phyloP scores from a whole-genome alignment of 75 land plant species.

The Selaginella moellendorffii region DNA sequence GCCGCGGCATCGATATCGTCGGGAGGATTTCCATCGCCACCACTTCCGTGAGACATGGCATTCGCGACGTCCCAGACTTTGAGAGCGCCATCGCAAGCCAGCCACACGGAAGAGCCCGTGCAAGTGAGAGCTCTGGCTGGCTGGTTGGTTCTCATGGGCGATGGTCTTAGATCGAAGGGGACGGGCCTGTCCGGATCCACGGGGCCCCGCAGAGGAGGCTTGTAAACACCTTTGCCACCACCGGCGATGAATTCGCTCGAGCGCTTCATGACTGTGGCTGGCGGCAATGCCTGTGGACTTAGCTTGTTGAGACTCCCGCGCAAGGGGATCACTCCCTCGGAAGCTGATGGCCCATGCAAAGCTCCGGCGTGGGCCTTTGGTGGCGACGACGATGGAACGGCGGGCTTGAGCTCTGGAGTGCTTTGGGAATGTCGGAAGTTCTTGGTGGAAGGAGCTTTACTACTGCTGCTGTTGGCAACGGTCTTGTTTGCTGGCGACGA shows the following conservation, averaged over 20 bases:
- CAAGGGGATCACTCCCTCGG: background rate
- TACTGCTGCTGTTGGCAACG: background rate
- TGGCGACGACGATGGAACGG: background rate
- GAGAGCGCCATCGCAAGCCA: slow-evolving; percentile 51
- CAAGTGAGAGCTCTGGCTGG: slow-evolving; percentile 34
- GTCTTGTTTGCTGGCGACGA: background rate
- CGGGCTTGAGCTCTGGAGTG: background rate
- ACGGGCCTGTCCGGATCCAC: slow-evolving; percentile 43
- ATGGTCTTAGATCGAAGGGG: slow-evolving; percentile 59
- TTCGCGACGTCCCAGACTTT: slow-evolving; percentile 51
- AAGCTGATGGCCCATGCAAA: background rate
- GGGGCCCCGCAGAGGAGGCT: slow-evolving; percentile 31
- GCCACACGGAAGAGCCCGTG: slow-evolving; percentile 53
- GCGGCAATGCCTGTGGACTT: background rate
- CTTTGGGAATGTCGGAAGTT: background rate
- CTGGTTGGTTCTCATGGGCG: slow-evolving; percentile 36
- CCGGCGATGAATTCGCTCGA: slow-evolving; percentile 39
- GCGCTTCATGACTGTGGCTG: background rate
- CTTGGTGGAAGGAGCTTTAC: background rate
- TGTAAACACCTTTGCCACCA: slow-evolving; percentile 44
- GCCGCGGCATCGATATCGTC: slow-evolving; percentile 69
- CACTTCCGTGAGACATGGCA: slow-evolving; percentile 16
- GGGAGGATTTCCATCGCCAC: slow-evolving; percentile 13
- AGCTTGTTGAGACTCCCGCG: background rate
- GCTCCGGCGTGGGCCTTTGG: background rate